Conservation (phyloP, 495 filamentous ascomycete species). For the Pyrenopolyporus hunteri region DNA sequence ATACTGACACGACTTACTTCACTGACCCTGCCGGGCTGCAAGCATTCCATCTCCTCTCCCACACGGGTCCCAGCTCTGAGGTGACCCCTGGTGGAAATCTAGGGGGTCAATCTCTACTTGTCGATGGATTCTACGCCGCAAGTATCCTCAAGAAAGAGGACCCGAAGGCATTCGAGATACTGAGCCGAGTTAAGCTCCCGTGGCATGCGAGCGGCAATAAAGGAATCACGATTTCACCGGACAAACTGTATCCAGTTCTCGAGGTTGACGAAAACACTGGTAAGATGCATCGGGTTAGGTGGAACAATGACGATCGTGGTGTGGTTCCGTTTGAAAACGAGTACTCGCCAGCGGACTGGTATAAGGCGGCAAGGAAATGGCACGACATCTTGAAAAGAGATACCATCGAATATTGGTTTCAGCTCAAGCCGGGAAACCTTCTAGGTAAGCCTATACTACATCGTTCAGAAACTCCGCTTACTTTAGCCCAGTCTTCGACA, state of each 20-base stretch:
- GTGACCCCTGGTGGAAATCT: constrained; percentile 17
- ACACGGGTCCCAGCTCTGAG: constrained; percentile 49
- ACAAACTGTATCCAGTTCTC: constrained; percentile 71
- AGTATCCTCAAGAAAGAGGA: constrained; percentile 55
- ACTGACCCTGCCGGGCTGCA: constrained; percentile 88
- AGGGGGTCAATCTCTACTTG: constrained; percentile 75
- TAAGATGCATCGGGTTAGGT: constrained; percentile 71
- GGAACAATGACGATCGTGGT: constrained; percentile 91
- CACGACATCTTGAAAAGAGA: constrained; percentile 61
- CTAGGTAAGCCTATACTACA: constrained; percentile 62
- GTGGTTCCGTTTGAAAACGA: constrained; percentile 52
- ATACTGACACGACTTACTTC: constrained; percentile 96
- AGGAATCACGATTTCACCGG: constrained; percentile 76
- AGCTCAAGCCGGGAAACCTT: constrained; percentile 77
- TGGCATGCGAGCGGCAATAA: constrained; percentile 86
- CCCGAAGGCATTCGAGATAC: constrained; percentile 54
- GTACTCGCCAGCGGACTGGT: constrained; percentile 65
- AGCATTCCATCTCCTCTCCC: constrained; percentile 86
- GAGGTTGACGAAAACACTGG: constrained; percentile 51
- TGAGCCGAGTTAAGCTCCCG: constrained; percentile 61
- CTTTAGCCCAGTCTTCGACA: constrained; percentile 75
- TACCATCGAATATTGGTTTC: constrained; percentile 70
- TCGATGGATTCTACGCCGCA: constrained; percentile 83
- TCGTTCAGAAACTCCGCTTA: constrained; percentile 14
- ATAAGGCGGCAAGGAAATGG: constrained; percentile 72